phyloP scores from a whole-genome alignment of 371 early-diverging fungal genomes.

The Coemansia sp. region DNA sequence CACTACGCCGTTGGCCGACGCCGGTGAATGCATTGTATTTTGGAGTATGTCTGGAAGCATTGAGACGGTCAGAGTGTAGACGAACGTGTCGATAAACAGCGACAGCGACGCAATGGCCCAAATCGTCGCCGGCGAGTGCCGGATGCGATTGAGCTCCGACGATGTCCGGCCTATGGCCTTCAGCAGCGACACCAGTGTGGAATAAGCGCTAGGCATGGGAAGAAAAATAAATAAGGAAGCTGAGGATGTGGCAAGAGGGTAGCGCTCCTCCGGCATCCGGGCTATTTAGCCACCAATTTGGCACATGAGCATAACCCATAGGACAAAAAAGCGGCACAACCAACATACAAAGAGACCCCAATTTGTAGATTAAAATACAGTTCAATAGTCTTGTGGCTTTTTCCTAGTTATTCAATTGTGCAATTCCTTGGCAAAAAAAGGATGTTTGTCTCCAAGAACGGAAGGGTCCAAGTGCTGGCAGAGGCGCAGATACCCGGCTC shows the following conservation, averaged over 20 bases:
- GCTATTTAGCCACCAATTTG: too few relatives aligned
- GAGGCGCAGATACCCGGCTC: conserved; percentile 21
- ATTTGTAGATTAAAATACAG: neutral
- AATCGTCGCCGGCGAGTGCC: conserved; percentile 13
- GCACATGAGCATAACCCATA: too few relatives aligned
- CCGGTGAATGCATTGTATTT: conserved; percentile 21
- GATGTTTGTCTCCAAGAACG: conserved; percentile 24
- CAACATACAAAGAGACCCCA: too few relatives aligned
- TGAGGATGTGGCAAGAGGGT: neutral
- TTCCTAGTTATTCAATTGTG: neutral
- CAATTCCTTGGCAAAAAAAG: neutral
- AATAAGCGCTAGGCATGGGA: conserved; percentile 6
- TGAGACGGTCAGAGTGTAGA: conserved; percentile 36
- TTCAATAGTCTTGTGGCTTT: too few relatives aligned
- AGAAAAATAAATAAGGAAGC: neutral
- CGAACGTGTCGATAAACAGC: conserved; percentile 42
- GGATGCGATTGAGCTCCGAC: neutral
- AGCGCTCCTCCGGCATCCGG: neutral
- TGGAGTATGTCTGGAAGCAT: conserved; percentile 41
- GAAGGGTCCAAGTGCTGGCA: conserved; percentile 1
- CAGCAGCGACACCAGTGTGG: neutral
- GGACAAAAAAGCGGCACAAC: too few relatives aligned
- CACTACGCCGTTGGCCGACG: conserved; percentile 37
- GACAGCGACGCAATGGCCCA: conserved; percentile 39
- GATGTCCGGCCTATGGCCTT: neutral